A percentile compares a stretch with the other conserved stretches of the same genome.
Conservation (phyloP, 345 rosid species). For the Excoecaria cochinchinensis region DNA sequence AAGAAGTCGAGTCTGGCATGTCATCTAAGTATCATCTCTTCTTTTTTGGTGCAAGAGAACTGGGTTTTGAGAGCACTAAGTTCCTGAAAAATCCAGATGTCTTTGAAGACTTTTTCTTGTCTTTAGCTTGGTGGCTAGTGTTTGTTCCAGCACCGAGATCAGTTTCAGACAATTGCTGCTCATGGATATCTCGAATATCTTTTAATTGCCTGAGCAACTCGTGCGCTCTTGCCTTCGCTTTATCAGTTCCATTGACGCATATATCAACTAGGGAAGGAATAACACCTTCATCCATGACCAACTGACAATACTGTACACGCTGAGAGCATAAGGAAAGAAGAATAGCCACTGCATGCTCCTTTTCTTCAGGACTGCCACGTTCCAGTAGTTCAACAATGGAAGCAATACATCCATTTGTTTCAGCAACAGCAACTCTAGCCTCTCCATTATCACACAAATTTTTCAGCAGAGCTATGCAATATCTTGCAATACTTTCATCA, state of each 20-base stretch:
- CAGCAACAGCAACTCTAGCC: slow-evolving; percentile 54
- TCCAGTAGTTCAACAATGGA: slow-evolving; percentile 63
- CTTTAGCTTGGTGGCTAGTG: slow-evolving; percentile 14
- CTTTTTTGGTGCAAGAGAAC: slow-evolving; percentile 25
- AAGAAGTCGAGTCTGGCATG: slow-evolving; percentile 4
- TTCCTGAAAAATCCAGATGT: slow-evolving; percentile 36
- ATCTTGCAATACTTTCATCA: slow-evolving; percentile 39
- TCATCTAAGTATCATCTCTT: slow-evolving; percentile 36
- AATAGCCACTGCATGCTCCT: slow-evolving; percentile 50
- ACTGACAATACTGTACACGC: slow-evolving; percentile 43
- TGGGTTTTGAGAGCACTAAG: slow-evolving; percentile 19
- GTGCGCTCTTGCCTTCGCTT: slow-evolving; percentile 50
- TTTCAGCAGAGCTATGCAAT: slow-evolving; percentile 44
- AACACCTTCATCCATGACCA: slow-evolving; percentile 62
- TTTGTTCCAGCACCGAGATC: slow-evolving; percentile 18
- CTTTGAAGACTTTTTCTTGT: slow-evolving; percentile 42
- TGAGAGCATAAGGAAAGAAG: slow-evolving; percentile 43
- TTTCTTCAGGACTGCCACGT: slow-evolving; percentile 48
- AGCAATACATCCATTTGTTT: slow-evolving; percentile 59
- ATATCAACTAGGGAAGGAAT: slow-evolving; percentile 53
- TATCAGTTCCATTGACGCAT: slow-evolving; percentile 61
- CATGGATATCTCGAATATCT: slow-evolving; percentile 28
- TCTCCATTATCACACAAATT: slow-evolving; percentile 53
- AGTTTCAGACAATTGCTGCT: slow-evolving; percentile 23
- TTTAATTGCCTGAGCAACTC: slow-evolving; percentile 70